A percentile compares a stretch with the other conserved stretches of the same genome.
These are phyloP conservation scores for Castanea crenata DNA, from an alignment of 306 rosid species.

Conservation along the genomic window DNA sequence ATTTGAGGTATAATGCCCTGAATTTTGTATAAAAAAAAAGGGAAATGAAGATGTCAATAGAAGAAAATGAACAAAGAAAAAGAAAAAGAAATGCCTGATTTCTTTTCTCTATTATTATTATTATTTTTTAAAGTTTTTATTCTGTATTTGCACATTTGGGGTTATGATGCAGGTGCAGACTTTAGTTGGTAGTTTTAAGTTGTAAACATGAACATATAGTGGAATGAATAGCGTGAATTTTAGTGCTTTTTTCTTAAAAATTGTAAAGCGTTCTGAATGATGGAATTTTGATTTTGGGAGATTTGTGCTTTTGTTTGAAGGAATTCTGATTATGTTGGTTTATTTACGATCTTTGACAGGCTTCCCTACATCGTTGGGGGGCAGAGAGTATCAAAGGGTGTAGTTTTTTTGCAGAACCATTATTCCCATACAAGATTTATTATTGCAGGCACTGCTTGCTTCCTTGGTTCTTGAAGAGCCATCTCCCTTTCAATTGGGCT, in stretches of 20 bases:
- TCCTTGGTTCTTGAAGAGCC: slow-evolving; percentile 39
- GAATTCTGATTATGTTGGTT: slow-evolving; percentile 41
- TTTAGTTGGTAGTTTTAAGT: slow-evolving; percentile 38
- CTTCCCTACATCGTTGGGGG: slow-evolving; percentile 65
- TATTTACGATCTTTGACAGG: slow-evolving; percentile 52
- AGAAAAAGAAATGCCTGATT: slow-evolving; percentile 16
- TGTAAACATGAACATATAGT: slow-evolving; percentile 44
- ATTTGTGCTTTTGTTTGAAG: slow-evolving; percentile 14
- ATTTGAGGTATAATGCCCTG: slow-evolving; percentile 46
- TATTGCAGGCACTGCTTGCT: slow-evolving; percentile 36
- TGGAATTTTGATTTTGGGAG: slow-evolving; percentile 9
- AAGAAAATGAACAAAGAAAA: slow-evolving; percentile 15
- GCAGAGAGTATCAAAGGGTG: slow-evolving; percentile 35
- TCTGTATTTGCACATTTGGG: slow-evolving; percentile 20
- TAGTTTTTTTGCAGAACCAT: slow-evolving; percentile 35
- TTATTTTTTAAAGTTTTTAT: background rate
- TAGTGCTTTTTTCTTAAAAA: background rate
- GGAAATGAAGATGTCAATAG: slow-evolving; percentile 20
- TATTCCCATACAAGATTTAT: slow-evolving; percentile 27
- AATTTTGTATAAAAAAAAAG: slow-evolving; percentile 43
- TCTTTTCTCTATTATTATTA: slow-evolving; percentile 3
- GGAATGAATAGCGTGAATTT: slow-evolving; percentile 41
- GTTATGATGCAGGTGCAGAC: slow-evolving; percentile 28
- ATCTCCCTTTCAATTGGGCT: slow-evolving; percentile 13
- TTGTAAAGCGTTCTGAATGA: background rate